phyloP scores from a whole-genome alignment of 345 rosid genomes.

The Heritiera fomes region DNA sequence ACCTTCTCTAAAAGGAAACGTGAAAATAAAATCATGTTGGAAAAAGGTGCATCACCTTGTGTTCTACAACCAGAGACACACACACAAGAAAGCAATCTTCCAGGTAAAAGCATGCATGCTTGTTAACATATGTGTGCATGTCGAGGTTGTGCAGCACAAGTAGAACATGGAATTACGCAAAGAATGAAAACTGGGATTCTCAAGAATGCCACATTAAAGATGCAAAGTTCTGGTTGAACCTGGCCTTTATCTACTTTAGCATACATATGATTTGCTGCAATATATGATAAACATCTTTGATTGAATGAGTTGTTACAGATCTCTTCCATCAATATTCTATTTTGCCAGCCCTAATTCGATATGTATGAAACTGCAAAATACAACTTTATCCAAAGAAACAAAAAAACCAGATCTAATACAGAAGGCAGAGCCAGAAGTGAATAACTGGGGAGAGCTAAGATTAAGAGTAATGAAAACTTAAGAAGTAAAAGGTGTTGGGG shows the following conservation, averaged over 20 bases:
- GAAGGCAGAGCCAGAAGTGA: constrained; percentile 5
- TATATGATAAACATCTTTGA: not conserved
- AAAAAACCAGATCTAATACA: not conserved
- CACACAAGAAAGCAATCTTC: constrained; percentile 1
- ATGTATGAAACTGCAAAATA: not conserved
- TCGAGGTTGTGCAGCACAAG: not conserved
- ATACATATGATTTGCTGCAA: not conserved
- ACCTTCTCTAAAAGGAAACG: not conserved
- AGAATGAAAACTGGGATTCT: not conserved
- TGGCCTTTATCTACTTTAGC: constrained; percentile 1
- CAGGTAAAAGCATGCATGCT: not conserved
- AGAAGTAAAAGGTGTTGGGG: not conserved
- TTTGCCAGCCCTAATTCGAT: not conserved
- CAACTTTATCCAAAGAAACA: not conserved
- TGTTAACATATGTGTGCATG: not conserved
- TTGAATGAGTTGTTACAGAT: constrained; percentile 12
- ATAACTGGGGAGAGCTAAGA: not conserved
- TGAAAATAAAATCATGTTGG: not conserved
- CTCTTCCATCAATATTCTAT: constrained; percentile 12
- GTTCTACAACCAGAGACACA: not conserved
- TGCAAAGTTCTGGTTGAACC: not conserved
- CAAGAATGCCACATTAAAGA: not conserved
- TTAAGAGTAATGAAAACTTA: not conserved
- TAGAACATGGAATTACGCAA: not conserved
- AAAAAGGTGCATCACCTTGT: not conserved